Percentiles rank a stretch among this genome's conserved stretches.
Conservation (phyloP, 352 stramenopile genomes). For the Phytopythium montanum region DNA sequence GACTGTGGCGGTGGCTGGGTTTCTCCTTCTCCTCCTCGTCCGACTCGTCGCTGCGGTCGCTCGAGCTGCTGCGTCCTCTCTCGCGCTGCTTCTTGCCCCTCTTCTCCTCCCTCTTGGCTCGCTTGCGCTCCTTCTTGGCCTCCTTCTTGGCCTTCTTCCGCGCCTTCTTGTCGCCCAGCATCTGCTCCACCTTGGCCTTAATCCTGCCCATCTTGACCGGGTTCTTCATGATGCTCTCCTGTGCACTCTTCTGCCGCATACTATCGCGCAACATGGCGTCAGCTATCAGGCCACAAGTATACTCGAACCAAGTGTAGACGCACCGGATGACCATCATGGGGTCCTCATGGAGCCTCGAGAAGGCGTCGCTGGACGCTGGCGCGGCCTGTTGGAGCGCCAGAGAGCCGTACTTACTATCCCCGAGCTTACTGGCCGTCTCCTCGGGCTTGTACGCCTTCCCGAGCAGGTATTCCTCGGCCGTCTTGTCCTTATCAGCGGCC, state of each 20-base stretch:
- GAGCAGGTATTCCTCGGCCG: conserved; percentile 90
- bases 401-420: conserved; percentile 62
- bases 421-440: conserved; percentile 39
- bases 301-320: conserved; percentile 5
- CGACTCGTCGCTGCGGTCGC: conserved; percentile 9
- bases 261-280: conserved; percentile 7
- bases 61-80: conserved; percentile 13
- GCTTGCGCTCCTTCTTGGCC: conserved; percentile 65
- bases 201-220: conserved; percentile 90
- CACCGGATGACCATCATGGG: conserved; percentile 94
- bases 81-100: conserved; percentile 48
- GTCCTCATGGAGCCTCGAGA: conserved; percentile 93
- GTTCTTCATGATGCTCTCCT: conserved; percentile 86
- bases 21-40: conserved; percentile 6
- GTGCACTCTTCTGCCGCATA: conserved; percentile 72
- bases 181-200: conserved; percentile 71
- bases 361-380: conserved; percentile 85
- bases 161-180: conserved; percentile 76
- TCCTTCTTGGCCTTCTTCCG: conserved; percentile 67
- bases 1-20: conserved; percentile 9
- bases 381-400: conserved; percentile 49
- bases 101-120: conserved; percentile 28
- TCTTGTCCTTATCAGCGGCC: conserved; percentile 54
- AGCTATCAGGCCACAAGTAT: background rate
- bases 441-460: conserved; percentile 86